phyloP scores from a whole-genome alignment of 176 grass and related monocot species.

The Neostapfia colusana region DNA sequence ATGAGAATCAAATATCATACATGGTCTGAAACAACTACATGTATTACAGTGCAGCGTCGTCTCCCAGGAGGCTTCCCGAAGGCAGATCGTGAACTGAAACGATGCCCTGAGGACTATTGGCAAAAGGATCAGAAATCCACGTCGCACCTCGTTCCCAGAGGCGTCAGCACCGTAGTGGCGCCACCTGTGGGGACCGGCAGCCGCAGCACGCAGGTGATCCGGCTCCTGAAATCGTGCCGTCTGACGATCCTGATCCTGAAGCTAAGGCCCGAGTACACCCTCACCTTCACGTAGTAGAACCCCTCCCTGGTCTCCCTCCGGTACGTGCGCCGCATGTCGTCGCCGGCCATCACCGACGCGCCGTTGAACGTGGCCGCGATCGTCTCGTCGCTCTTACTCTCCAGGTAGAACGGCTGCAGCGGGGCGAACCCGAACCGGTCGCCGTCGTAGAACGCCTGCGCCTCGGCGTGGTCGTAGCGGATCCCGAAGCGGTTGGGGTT shows the following conservation, averaged over 20 bases:
- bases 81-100: background rate
- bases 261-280: conserved; percentile 47
- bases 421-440: conserved; percentile 45
- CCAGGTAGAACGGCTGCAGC: conserved; percentile 56
- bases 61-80: background rate
- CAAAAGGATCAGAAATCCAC: conserved; percentile 49
- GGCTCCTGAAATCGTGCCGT: conserved; percentile 37
- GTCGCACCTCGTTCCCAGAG: conserved; percentile 50
- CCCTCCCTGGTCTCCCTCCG: conserved; percentile 53
- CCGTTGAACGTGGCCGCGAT: conserved; percentile 41
- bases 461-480: conserved; percentile 52
- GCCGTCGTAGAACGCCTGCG: conserved; percentile 49
- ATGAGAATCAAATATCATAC: background rate
- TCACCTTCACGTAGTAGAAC: conserved; percentile 66
- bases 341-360: background rate
- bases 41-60: background rate
- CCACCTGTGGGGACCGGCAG: conserved; percentile 53
- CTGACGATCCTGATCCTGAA: conserved; percentile 60
- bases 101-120: background rate
- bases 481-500: conserved; percentile 62
- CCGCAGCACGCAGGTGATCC: conserved; percentile 56
- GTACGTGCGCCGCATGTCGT: conserved; percentile 47
- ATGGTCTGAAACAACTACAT: background rate
- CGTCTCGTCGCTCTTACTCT: conserved; percentile 47
- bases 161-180: conserved; percentile 9